Evolutionary conservation across 2,329 filamentous ascomycete species (phyloP).

Genomic region (Penicillium thymicola): DNA sequence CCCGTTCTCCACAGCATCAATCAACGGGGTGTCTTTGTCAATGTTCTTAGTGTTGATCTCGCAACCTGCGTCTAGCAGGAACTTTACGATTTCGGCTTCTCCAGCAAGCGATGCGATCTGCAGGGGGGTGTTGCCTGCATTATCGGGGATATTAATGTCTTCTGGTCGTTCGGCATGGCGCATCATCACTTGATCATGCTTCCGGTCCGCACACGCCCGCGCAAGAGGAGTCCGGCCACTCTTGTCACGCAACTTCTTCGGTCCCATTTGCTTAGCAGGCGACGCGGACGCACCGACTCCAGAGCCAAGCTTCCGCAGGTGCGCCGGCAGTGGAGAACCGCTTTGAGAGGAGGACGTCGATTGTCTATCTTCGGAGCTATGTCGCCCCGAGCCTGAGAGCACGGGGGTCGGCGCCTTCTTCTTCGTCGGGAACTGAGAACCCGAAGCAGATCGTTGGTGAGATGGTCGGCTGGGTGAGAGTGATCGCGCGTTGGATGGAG

Average conservation of each 20-base stretch:
- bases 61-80: conserved; percentile 80
- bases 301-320: conserved; percentile 42
- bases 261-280: conserved; percentile 61
- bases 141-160: conserved; percentile 84
- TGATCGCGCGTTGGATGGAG: conserved; percentile 34
- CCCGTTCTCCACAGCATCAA: conserved; percentile 95
- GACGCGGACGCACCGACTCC: conserved; percentile 53
- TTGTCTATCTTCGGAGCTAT: conserved; percentile 46
- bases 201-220: conserved; percentile 82
- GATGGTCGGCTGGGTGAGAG: conserved; percentile 35
- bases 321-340: conserved; percentile 43
- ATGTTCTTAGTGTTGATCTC: conserved; percentile 74
- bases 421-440: conserved; percentile 31
- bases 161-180: conserved; percentile 76
- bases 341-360: conserved; percentile 46
- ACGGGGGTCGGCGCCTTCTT: conserved; percentile 43
- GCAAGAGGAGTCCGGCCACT: conserved; percentile 88
- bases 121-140: conserved; percentile 92
- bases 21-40: conserved; percentile 85
- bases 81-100: conserved; percentile 79
- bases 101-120: conserved; percentile 91
- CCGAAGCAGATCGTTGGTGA: conserved; percentile 39
- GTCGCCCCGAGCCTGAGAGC: conserved; percentile 41
- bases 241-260: conserved; percentile 85
- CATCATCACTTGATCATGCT: conserved; percentile 73